Evolutionary conservation across 2,329 filamentous ascomycete species (phyloP).

Genomic region (Blastomyces silverae): DNA sequence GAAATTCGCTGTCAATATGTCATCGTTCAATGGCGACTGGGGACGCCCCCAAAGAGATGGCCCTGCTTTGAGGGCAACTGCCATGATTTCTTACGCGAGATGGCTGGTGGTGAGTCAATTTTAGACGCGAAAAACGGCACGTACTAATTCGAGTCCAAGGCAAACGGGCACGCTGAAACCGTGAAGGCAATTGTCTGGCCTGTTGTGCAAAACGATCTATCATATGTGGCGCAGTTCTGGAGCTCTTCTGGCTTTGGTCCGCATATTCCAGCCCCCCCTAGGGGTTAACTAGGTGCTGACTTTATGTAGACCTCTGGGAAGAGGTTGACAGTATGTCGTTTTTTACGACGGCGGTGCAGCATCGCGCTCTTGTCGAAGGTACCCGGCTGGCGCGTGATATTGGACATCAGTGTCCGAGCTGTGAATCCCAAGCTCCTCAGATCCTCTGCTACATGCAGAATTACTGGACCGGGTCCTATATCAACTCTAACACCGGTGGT

Average conservation of each 20-base stretch:
- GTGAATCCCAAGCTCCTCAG: slow-evolving; percentile 59
- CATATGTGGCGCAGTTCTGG: slow-evolving; percentile 68
- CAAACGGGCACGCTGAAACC: slow-evolving; percentile 49
- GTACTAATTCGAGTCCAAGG: slow-evolving; percentile 18
- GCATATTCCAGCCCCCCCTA: background rate
- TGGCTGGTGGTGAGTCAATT: slow-evolving; percentile 52
- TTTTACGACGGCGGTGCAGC: slow-evolving; percentile 64
- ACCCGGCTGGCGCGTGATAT: slow-evolving; percentile 57
- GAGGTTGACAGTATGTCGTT: slow-evolving; percentile 69
- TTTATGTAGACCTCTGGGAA: slow-evolving; percentile 60
- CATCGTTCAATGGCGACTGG: slow-evolving; percentile 60
- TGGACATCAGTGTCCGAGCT: slow-evolving; percentile 55
- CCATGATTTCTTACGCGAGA: slow-evolving; percentile 45
- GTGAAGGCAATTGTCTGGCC: slow-evolving; percentile 60
- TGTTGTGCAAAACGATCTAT: slow-evolving; percentile 65
- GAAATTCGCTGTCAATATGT: slow-evolving; percentile 61
- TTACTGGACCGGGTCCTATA: slow-evolving; percentile 64
- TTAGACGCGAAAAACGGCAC: background rate
- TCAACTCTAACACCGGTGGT: slow-evolving; percentile 61
- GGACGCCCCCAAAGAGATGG: slow-evolving; percentile 61
- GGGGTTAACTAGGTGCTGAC: slow-evolving; percentile 9
- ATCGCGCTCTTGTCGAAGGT: slow-evolving; percentile 57
- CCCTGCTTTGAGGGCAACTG: slow-evolving; percentile 31
- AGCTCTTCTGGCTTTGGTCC: slow-evolving; percentile 52
- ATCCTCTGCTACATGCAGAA: slow-evolving; percentile 65